Evolutionary conservation across 2,329 filamentous ascomycete species (phyloP).

Genomic region (Epichloe sibirici): DNA sequence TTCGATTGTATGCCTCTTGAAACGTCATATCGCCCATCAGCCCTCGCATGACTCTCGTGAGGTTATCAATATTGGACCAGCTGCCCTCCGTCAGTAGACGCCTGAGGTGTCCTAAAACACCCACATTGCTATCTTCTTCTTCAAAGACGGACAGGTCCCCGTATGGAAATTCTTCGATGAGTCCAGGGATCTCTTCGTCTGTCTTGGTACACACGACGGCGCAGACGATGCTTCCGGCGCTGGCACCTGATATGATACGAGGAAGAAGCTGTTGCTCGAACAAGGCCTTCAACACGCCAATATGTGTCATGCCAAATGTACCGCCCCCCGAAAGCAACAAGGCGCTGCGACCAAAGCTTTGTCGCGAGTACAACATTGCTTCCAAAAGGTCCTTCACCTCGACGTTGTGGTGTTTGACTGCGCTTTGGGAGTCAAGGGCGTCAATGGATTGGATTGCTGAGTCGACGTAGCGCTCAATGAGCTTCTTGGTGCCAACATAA

Average conservation of each 20-base stretch:
- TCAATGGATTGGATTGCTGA: constrained; percentile 65
- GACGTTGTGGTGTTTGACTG: constrained; percentile 35
- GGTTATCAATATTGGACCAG: constrained; percentile 73
- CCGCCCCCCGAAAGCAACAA: constrained; percentile 70
- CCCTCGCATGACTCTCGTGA: constrained; percentile 68
- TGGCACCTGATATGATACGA: constrained; percentile 77
- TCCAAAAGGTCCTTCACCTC: constrained; percentile 52
- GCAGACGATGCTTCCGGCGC: constrained; percentile 77
- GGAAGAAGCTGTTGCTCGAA: constrained; percentile 66
- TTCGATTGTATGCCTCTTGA: constrained; percentile 92
- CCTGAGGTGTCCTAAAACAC: constrained; percentile 54
- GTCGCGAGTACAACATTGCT: constrained; percentile 57
- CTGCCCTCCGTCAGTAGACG: constrained; percentile 70
- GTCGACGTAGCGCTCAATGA: constrained; percentile 80
- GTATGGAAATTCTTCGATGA: constrained; percentile 60
- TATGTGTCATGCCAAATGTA: constrained; percentile 85
- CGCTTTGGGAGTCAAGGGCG: constrained; percentile 51
- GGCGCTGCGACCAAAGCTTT: constrained; percentile 76
- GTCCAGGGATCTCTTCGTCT: constrained; percentile 61
- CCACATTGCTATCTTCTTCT: constrained; percentile 43
- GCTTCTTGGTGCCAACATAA: constrained; percentile 71
- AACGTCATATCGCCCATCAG: constrained; percentile 86
- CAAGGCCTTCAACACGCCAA: constrained; percentile 73
- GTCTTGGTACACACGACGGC: constrained; percentile 67
- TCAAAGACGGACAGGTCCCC: constrained; percentile 77